Evolutionary conservation across 129 eudicot species (phyloP), one percentile per base, ranked within the genome.

Genomic region (Tagetes patula): DNA sequence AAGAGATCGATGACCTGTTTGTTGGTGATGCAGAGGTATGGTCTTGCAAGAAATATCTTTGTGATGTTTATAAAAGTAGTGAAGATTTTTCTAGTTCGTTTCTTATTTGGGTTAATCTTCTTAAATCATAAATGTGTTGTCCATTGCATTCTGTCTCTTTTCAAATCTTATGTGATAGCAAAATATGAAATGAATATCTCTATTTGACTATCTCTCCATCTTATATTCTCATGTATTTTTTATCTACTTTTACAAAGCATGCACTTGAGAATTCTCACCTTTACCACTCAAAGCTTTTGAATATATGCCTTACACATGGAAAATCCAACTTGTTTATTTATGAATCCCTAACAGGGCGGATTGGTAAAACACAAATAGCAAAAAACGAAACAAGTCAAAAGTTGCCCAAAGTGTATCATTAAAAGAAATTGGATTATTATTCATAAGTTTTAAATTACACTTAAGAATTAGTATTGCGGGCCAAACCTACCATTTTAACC

Each of bases 1-100:
- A 82, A 58, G 85, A 77, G 76, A 82, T 82, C 30, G 85, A 82
- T 58, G 85, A 82, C 76, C 75, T 82, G 38, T 82, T 82, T 52
- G 43, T 82, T 48, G 85, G 82, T 41, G 85, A 77, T 49, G 85
- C 85, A 50, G 82, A 82, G 85, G 85, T 81, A 71, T n/a, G 39
- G 33, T 63, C 63, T 74, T 75, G 80, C 46, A 66, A 43, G 31
- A 53, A 54, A 66, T 20, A 20, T 20, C 27, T 20, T 20, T 20
- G 27, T 20, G 27, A 20, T 20, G 27, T 20, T 20, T 20, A 20
- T 20, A 20, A n/a, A 52, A n/a, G 4, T 52, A 52, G 31, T 52
- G 58, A 52, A 52, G 58, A 50, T 3, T 13, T 50, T 12, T n/a
- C 56, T 50, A 3, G 30, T n/a, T 50, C 56, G n/a, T 50, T n/a